Percentiles rank a stretch among this genome's conserved stretches.
Evolutionary conservation across 805 yeast species (phyloP).

Genomic region (Candida hispaniensis): DNA sequence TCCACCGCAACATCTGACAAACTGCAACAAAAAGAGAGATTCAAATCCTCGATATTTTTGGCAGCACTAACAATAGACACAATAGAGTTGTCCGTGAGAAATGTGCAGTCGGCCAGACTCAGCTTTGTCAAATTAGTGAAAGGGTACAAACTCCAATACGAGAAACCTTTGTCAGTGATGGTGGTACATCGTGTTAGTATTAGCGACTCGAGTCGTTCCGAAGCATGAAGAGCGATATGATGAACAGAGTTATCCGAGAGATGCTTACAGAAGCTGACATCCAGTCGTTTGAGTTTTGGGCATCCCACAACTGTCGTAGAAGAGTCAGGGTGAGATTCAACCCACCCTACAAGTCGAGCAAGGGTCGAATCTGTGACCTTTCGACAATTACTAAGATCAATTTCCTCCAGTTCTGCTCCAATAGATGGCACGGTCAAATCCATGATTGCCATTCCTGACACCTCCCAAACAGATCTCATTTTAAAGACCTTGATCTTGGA

Average conservation of each 20-base stretch:
- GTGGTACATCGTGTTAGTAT: conserved; percentile 68
- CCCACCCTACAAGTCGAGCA: conserved; percentile 56
- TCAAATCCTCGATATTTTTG: conserved; percentile 44
- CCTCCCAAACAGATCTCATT: conserved; percentile 68
- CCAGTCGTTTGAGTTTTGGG: conserved; percentile 41
- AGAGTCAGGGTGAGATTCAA: conserved; percentile 18
- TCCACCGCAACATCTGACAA: conserved; percentile 59
- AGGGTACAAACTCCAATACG: conserved; percentile 45
- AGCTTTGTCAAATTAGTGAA: conserved; percentile 45
- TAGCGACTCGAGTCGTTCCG: conserved; percentile 42
- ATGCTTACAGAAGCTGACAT: conserved; percentile 66
- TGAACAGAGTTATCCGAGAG: conserved; percentile 58
- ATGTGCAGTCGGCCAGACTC: conserved; percentile 62
- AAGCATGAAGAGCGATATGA: conserved; percentile 51
- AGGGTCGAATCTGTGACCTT: conserved; percentile 63
- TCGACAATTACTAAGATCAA: conserved; percentile 63
- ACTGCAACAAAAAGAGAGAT: conserved; percentile 66
- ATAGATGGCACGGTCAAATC: conserved; percentile 58
- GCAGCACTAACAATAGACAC: conserved; percentile 53
- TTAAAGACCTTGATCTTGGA: conserved; percentile 45
- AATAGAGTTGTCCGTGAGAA: conserved; percentile 54
- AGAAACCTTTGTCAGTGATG: conserved; percentile 64
- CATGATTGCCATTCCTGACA: conserved; percentile 73
- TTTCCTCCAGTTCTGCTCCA: conserved; percentile 45
- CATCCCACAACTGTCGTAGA: conserved; percentile 41